These are phyloP conservation scores for Rhodotorula mucilaginosa DNA, from an alignment of 1,284 basidiomycete genomes.

Conservation along the genomic window DNA sequence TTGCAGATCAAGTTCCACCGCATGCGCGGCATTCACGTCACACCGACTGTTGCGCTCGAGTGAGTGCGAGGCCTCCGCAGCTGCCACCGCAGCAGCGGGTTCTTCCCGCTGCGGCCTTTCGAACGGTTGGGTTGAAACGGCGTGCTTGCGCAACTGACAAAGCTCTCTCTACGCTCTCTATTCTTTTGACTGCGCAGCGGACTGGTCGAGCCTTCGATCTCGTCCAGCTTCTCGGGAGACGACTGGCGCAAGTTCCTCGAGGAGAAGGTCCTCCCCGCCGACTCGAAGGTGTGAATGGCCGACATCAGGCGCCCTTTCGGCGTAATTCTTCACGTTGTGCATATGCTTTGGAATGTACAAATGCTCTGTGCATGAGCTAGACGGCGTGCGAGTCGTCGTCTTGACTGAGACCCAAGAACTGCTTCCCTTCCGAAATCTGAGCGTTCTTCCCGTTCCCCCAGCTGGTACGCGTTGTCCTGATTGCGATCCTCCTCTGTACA, in stretches of 20 bases:
- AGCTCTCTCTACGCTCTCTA: constrained; percentile 25
- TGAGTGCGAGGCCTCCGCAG: not conserved
- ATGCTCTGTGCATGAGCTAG: no score
- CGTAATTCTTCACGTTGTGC: not conserved
- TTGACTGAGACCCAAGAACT: no score
- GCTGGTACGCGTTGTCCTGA: no score
- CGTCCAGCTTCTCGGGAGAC: constrained; percentile 74
- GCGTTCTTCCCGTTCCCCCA: no score
- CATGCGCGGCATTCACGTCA: constrained; percentile 50
- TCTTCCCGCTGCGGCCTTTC: not conserved
- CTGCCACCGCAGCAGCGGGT: not conserved
- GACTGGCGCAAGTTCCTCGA: constrained; percentile 84
- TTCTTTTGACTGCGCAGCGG: constrained; percentile 52
- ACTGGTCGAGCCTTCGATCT: constrained; percentile 71
- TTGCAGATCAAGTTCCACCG: constrained; percentile 44
- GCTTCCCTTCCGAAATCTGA: no score
- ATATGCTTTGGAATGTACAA: not conserved
- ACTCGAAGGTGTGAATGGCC: not conserved
- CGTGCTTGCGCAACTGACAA: not conserved
- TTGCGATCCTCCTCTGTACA: no score
- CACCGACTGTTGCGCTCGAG: constrained; percentile 47
- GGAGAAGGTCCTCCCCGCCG: constrained; percentile 8
- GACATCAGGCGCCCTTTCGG: not conserved
- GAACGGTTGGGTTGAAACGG: no score
- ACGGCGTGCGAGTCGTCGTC: no score